phyloP scores from a whole-genome alignment of 208 protist genomes.

The Vickermania spadyakhi region DNA sequence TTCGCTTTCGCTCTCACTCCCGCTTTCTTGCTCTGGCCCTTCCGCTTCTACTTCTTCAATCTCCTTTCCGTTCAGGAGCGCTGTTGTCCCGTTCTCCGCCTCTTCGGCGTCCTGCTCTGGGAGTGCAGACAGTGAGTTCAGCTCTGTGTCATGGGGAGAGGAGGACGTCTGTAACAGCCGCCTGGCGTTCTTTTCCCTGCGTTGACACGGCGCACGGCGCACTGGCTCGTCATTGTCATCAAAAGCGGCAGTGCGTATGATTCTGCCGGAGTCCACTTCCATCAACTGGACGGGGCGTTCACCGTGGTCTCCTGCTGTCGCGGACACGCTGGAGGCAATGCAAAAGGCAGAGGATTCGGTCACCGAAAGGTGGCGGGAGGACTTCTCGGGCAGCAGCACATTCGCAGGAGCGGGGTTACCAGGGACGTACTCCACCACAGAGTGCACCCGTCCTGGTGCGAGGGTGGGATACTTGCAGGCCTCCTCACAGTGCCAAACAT shows the following conservation, averaged over 20 bases:
- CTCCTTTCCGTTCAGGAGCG: not conserved
- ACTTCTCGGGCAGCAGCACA: not conserved
- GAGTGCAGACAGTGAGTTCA: no score
- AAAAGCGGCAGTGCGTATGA: not conserved
- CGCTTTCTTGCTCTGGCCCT: not conserved
- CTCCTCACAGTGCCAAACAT: slow-evolving; percentile 41
- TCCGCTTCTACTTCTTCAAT: not conserved
- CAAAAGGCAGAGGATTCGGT: not conserved
- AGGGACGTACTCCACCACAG: slow-evolving; percentile 18
- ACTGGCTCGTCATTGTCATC: not conserved
- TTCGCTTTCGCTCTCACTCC: not conserved
- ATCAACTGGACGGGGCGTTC: not conserved
- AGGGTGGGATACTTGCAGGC: slow-evolving; percentile 43
- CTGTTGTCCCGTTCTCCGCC: not conserved
- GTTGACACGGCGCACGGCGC: no score
- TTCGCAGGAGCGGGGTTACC: not conserved
- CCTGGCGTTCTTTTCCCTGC: no score
- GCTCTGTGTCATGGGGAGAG: not conserved
- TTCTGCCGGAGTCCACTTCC: not conserved
- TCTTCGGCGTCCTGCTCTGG: not conserved
- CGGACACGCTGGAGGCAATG: not conserved
- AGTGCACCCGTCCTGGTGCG: slow-evolving; percentile 29
- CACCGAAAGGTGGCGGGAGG: not conserved
- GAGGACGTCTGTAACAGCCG: not conserved
- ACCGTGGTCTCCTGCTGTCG: not conserved